phyloP scores from a whole-genome alignment of 495 filamentous ascomycete genomes.

The Aspergillus sclerotioniger region DNA sequence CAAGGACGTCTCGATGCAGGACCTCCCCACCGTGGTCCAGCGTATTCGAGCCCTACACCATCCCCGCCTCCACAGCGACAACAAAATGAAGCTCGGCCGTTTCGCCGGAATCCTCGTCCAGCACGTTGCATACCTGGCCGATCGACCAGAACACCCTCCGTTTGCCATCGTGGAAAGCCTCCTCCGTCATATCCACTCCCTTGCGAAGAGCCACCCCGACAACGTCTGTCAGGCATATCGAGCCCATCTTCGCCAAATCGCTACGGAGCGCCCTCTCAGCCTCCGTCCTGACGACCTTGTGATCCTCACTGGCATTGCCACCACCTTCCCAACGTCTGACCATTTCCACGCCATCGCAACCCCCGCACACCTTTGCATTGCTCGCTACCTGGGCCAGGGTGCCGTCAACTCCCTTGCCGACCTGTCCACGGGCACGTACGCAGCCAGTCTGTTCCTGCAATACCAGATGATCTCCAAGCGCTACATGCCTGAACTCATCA shows the following conservation, averaged over 20 bases:
- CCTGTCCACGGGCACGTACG: constrained; percentile 71
- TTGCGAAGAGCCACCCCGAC: constrained; percentile 78
- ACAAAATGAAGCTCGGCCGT: constrained; percentile 75
- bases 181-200: constrained; percentile 78
- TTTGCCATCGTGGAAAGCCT: constrained; percentile 64
- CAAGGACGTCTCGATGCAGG: constrained; percentile 52
- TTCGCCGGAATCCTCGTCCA: constrained; percentile 76
- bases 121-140: constrained; percentile 69
- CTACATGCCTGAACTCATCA: constrained; percentile 83
- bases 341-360: constrained; percentile 94
- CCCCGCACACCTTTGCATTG: constrained; percentile 77
- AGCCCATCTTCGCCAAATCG: constrained; percentile 63
- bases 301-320: constrained; percentile 74
- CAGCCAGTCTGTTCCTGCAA: constrained; percentile 70
- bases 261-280: constrained; percentile 55
- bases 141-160: constrained; percentile 46
- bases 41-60: constrained; percentile 86
- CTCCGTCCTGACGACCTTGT: constrained; percentile 74
- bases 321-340: constrained; percentile 91
- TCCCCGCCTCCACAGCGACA: constrained; percentile 76
- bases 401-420: constrained; percentile 61
- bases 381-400: constrained; percentile 77
- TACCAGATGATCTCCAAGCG: constrained; percentile 80
- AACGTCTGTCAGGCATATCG: constrained; percentile 77
- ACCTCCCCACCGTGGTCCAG: constrained; percentile 78